A percentile compares a stretch with the other conserved stretches of the same genome.
Conservation (phyloP, 345 rosid genomes). For the Aquilaria sinensis region DNA sequence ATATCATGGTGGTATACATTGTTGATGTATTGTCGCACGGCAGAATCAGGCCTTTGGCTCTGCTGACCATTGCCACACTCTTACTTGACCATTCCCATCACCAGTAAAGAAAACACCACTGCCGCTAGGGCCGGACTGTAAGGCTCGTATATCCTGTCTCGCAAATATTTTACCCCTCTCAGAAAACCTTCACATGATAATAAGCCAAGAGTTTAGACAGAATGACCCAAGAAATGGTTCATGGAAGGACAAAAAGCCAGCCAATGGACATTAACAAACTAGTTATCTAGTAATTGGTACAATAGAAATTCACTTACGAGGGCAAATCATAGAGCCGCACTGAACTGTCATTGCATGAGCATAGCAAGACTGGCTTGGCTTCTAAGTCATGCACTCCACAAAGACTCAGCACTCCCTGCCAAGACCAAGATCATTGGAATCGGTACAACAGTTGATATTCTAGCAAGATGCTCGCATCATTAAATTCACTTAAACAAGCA, state of each 20-base stretch:
- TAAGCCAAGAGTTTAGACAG: neutral
- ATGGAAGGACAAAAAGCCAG: neutral
- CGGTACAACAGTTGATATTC: constrained; percentile 13
- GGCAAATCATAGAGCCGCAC: constrained; percentile 78
- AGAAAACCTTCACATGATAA: constrained; percentile 45
- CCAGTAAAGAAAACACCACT: constrained; percentile 90
- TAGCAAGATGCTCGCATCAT: too few relatives aligned
- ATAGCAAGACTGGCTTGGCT: constrained; percentile 73
- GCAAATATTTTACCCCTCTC: constrained; percentile 90
- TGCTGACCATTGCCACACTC: constrained; percentile 78
- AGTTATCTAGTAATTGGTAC: neutral
- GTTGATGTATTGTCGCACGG: constrained; percentile 10
- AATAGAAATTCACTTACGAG: constrained; percentile 54
- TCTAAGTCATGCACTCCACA: constrained; percentile 84
- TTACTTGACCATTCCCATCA: constrained; percentile 88
- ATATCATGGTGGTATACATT: constrained; percentile 8
- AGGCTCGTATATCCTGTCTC: constrained; percentile 74
- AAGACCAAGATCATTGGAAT: neutral
- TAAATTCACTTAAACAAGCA: too few relatives aligned
- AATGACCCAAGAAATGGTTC: neutral
- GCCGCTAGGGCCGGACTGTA: constrained; percentile 77
- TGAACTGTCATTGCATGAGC: constrained; percentile 74
- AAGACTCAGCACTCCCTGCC: constrained; percentile 69
- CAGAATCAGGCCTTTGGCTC: constrained; percentile 31
- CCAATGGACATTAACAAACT: neutral